A percentile compares a stretch with the other conserved stretches of the same genome.
Conservation (phyloP, 169 alveolate genomes). For the Eimeria mitis region DNA sequence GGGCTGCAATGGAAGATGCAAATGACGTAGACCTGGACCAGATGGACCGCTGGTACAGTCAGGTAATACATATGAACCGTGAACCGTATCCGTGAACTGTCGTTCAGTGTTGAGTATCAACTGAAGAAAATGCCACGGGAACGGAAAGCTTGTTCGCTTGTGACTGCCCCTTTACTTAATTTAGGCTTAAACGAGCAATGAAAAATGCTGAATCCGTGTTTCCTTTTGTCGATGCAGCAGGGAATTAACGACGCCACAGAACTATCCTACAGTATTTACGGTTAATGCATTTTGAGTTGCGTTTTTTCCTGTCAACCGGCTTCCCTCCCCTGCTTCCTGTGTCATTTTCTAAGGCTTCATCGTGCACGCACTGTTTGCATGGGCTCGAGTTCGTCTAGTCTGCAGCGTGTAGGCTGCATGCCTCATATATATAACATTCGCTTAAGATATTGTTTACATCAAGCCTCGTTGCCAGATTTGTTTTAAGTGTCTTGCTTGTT, state of each 20-base stretch:
- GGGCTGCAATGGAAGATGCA: conserved; percentile 95
- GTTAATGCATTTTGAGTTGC: not conserved
- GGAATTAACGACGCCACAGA: not conserved
- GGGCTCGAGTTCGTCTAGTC: not conserved
- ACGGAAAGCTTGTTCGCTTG: not conserved
- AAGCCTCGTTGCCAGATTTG: not conserved
- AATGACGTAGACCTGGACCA: conserved; percentile 90
- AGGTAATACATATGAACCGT: conserved; percentile 83
- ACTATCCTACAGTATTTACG: not conserved
- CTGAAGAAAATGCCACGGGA: not conserved
- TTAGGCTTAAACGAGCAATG: not conserved
- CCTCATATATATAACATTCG: not conserved
- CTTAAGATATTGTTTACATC: not conserved
- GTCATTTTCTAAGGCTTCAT: not conserved
- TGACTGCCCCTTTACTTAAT: not conserved
- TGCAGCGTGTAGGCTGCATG: not conserved
- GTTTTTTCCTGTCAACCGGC: not conserved
- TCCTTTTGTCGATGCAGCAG: not conserved
- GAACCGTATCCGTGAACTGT: not conserved
- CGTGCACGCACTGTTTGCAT: not conserved
- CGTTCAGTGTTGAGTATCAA: not conserved
- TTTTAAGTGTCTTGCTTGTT: not conserved
- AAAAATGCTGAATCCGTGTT: not conserved
- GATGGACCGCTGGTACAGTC: conserved; percentile 95
- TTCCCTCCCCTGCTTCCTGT: not conserved